Conservation (phyloP, 1,139 yeast genomes). For the Geotrichum bryndzae region DNA sequence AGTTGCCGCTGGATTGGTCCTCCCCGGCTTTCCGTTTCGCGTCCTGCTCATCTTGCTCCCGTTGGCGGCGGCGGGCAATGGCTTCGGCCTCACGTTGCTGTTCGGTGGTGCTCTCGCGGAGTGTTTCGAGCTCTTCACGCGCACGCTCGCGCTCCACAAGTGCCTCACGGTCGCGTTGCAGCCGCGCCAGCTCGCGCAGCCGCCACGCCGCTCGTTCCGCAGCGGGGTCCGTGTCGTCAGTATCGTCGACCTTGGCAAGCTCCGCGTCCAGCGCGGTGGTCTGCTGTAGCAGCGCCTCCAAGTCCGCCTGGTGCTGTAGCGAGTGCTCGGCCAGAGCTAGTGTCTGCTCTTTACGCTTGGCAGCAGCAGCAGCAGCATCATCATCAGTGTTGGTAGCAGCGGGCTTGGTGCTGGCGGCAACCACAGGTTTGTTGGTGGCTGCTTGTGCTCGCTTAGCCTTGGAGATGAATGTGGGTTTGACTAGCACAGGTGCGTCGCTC, state of each 20-base stretch:
- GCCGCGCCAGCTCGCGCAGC: conserved; percentile 40
- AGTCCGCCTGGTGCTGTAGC: conserved; percentile 26
- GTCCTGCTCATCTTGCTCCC: conserved; percentile 11
- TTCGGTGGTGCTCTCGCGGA: conserved; percentile 32
- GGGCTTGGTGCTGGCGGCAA: neutral
- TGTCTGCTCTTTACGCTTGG: conserved; percentile 27
- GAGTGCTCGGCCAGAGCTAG: conserved; percentile 31
- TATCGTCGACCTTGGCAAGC: conserved; percentile 44
- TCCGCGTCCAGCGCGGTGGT: conserved; percentile 24
- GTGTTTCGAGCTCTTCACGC: conserved; percentile 38
- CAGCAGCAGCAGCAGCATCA: neutral
- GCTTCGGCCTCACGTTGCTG: conserved; percentile 26
- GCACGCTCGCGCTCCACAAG: conserved; percentile 39
- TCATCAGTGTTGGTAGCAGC: neutral
- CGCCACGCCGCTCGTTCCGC: conserved; percentile 46
- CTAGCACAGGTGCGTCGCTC: conserved; percentile 13
- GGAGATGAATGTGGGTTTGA: conserved; percentile 16
- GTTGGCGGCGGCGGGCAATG: neutral
- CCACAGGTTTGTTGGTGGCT: neutral
- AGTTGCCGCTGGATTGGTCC: conserved; percentile 13
- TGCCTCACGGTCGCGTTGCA: conserved; percentile 41
- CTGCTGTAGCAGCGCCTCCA: conserved; percentile 2
- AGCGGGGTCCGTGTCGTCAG: conserved; percentile 50
- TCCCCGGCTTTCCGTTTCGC: conserved; percentile 19
- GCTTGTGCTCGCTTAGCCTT: conserved; percentile 5